These are phyloP conservation scores for Isoetes taiwanensis DNA, from an alignment of 75 land plant genomes.

Conservation along the genomic window DNA sequence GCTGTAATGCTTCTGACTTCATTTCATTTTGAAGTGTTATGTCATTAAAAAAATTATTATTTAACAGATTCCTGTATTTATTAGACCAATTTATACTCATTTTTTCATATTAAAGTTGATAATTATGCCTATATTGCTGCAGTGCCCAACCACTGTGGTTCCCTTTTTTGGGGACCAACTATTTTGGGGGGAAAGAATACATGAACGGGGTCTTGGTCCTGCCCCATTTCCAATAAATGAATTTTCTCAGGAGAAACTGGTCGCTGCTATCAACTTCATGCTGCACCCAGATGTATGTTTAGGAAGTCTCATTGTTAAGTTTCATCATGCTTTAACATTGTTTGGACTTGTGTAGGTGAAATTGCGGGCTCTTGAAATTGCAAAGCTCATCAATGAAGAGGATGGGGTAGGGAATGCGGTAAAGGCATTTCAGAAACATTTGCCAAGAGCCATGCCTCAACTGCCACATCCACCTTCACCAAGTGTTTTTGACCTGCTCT, in stretches of 20 bases:
- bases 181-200: slow-evolving; percentile 67
- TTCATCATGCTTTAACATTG: no score
- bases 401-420: slow-evolving; percentile 4
- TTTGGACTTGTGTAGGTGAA: no score
- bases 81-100: background rate
- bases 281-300: slow-evolving; percentile 71
- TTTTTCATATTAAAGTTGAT: no score
- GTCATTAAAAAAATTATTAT: no score
- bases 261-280: slow-evolving; percentile 50
- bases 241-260: slow-evolving; percentile 39
- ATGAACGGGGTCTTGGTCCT: slow-evolving; percentile 56
- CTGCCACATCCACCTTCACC: background rate
- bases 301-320: no score
- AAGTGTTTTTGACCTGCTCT: no score
- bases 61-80: no score
- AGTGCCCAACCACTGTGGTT: slow-evolving; percentile 72
- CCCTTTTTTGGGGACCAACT: slow-evolving; percentile 83
- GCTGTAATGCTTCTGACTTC: no score
- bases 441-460: background rate
- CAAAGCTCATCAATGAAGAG: background rate
- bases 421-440: slow-evolving; percentile 5
- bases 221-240: slow-evolving; percentile 54
- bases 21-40: no score
- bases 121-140: slow-evolving; percentile 3
- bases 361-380: background rate